Conservation (phyloP, 352 stramenopile genomes). For the Blastocystis sp. region DNA sequence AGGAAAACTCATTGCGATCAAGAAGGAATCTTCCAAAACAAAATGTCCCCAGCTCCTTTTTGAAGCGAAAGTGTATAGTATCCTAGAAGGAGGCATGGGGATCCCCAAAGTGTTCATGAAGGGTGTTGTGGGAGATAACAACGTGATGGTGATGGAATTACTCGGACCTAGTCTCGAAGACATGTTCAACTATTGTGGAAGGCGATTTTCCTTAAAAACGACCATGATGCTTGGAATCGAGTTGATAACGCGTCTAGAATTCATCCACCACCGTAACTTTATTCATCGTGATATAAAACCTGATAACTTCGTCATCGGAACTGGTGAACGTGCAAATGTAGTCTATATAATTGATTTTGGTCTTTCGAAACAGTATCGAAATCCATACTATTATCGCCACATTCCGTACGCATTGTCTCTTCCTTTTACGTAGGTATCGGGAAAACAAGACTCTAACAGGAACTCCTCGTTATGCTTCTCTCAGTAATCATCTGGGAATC, state of each 20-base stretch:
- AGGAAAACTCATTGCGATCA: constrained; percentile 90
- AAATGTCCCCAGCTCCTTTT: constrained; percentile 97
- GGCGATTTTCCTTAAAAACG: constrained; percentile 78
- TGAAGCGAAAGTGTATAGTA: constrained; percentile 99
- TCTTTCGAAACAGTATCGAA: constrained; percentile 84
- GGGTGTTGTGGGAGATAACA: constrained; percentile 72
- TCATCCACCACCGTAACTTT: constrained; percentile 85
- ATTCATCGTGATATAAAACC: constrained; percentile 90
- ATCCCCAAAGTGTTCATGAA: constrained; percentile 39
- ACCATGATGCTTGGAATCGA: constrained; percentile 86
- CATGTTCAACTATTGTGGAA: constrained; percentile 85
- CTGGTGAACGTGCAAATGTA: constrained; percentile 78
- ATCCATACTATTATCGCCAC: constrained; percentile 82
- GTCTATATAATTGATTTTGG: constrained; percentile 92
- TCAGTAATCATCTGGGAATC: constrained; percentile 88
- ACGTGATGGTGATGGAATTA: constrained; percentile 99
- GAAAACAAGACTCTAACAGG: constrained; percentile 88
- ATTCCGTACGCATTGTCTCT: constrained; percentile 73
- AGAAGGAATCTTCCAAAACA: constrained; percentile 83
- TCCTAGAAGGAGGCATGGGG: constrained; percentile 83
- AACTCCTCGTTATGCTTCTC: constrained; percentile 83
- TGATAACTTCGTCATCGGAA: constrained; percentile 87
- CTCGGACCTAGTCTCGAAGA: constrained; percentile 89
- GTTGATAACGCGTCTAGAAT: constrained; percentile 82
- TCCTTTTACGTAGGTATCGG: constrained; percentile 63